Evolutionary conservation across 768 basidiomycete genomes (phyloP), one percentile per base, ranked within the genome.

Genomic region (Termitomyces sp.): DNA sequence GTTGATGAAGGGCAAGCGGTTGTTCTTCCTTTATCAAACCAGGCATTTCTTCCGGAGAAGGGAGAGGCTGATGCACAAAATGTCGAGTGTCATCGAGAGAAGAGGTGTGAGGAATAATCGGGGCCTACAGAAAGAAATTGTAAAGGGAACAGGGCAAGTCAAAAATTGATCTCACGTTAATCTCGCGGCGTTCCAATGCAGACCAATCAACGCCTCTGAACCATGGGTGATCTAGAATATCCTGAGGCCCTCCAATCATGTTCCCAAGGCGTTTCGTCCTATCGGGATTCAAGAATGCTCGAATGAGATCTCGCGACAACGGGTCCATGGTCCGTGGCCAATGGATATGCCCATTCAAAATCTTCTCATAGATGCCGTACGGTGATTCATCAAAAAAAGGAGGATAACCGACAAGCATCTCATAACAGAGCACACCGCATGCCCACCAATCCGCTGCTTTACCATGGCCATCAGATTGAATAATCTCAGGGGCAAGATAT

Each of bases 361-460:
- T 98, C 76, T 95, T 96, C 76, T 99, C 96, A 71, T 98, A 98
- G 72, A 98, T 98, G 46, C 93, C 95, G 71, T 96, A 91, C 0
- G 95, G 88, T n/a, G 93, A 92, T 70, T 97, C 92, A 68, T 98
- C 94, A 72, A 93, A 98, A 80, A 98, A 99, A 22, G 97, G 97
- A 27, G 96, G 95, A 68, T 96, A 98, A 1, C 97, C 97, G 32
- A 96, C 96, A 44, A 99, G 84, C 94, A 98, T 98, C 71, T 99
- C 97, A 70, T 96, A 99, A 70, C 92, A 93, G 36, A 99, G 78
- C 46, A 98, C 91, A 20, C 97, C 97, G 65, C 94, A 89, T 9
- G 97, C 96, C 97, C 97, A 99, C 94, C 94, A 99, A 69, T 99
- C 96, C 6, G 94, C 95, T 9, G 95, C 94, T 71, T 97, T 96